These are phyloP conservation scores for Chrysosporium keratinophilum DNA, from an alignment of 2,329 filamentous ascomycete genomes.

Conservation along the genomic window DNA sequence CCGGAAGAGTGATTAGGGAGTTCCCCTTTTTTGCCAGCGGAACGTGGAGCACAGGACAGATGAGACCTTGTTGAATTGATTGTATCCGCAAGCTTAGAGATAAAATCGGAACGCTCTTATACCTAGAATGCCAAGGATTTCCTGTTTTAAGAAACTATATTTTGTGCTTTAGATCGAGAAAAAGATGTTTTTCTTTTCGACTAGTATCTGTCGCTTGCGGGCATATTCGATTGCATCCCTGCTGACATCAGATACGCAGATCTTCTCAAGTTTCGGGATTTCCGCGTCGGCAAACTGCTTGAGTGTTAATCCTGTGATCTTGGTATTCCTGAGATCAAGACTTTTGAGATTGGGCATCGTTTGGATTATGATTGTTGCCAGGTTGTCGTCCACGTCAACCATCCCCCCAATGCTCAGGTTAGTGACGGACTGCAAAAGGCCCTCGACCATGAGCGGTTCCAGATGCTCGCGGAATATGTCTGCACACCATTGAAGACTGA, in stretches of 20 bases:
- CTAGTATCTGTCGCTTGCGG: slow-evolving; percentile 10
- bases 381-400: slow-evolving; percentile 22
- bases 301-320: slow-evolving; percentile 28
- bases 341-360: slow-evolving; percentile 24
- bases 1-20: too few species aligned
- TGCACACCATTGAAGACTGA: slow-evolving; percentile 2
- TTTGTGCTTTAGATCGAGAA: too few species aligned
- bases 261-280: slow-evolving; percentile 16
- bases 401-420: slow-evolving; percentile 25
- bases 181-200: not conserved
- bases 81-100: too few species aligned
- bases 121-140: too few species aligned
- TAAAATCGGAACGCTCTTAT: too few species aligned
- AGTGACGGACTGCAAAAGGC: slow-evolving; percentile 19
- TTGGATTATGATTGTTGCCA: slow-evolving; percentile 17
- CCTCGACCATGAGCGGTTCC: slow-evolving; percentile 13
- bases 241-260: slow-evolving; percentile 6
- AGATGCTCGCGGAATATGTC: slow-evolving; percentile 10
- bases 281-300: slow-evolving; percentile 23
- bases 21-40: not conserved
- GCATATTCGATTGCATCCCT: slow-evolving; percentile 16
- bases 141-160: too few species aligned
- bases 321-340: slow-evolving; percentile 28
- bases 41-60: not conserved
- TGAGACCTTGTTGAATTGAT: too few species aligned